Conservation (phyloP, 805 yeast genomes). For the Metschnikowia henanensis region DNA sequence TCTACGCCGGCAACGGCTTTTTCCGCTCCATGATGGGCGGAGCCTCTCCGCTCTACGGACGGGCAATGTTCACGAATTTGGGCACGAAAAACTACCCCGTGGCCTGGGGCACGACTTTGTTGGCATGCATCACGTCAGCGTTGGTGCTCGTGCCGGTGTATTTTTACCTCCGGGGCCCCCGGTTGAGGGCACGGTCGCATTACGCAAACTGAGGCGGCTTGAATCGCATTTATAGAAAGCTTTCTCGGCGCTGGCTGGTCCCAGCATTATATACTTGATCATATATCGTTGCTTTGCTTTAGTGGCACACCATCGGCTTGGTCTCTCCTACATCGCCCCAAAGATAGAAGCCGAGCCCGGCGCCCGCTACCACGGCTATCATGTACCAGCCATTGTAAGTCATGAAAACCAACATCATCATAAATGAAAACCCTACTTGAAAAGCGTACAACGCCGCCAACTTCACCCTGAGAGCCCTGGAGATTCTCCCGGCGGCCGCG, state of each 20-base stretch:
- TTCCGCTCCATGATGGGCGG: conserved; percentile 14
- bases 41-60: conserved; percentile 16
- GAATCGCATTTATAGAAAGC: not conserved
- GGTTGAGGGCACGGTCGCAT: conserved; percentile 43
- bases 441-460: conserved; percentile 54
- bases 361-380: conserved; percentile 72
- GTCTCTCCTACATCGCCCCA: conserved; percentile 44
- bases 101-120: conserved; percentile 14
- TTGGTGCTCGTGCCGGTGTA: conserved; percentile 49
- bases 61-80: conserved; percentile 11
- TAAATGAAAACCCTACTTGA: conserved; percentile 68
- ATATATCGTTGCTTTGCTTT: not conserved
- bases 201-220: conserved; percentile 23
- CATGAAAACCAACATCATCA: conserved; percentile 82
- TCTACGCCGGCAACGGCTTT: conserved; percentile 15
- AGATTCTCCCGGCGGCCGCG: not conserved
- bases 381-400: conserved; percentile 85
- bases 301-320: conserved; percentile 37
- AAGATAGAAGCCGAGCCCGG: conserved; percentile 62
- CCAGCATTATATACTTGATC: not conserved
- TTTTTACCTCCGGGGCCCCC: conserved; percentile 45
- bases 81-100: conserved; percentile 10
- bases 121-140: conserved; percentile 16
- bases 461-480: conserved; percentile 20
- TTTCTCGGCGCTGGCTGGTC: not conserved